phyloP scores from a whole-genome alignment of 2,329 filamentous ascomycete species.

The Phialophora macrospora region DNA sequence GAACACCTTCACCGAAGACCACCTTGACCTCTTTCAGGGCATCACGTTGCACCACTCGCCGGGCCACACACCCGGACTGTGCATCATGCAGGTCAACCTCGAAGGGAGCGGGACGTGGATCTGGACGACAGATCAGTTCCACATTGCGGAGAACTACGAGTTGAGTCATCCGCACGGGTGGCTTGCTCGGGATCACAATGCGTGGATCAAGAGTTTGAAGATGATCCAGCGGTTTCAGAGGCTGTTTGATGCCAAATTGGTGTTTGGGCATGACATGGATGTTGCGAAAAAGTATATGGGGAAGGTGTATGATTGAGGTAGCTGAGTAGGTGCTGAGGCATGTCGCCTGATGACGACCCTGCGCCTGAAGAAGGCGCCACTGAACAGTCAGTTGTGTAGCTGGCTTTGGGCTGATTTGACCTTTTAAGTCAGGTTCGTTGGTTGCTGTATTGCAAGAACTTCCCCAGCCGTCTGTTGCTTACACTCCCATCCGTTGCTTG shows the following conservation, averaged over 20 bases:
- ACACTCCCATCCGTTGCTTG: neutral
- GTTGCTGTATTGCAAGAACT: neutral
- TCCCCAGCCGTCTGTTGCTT: neutral
- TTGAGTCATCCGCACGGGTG: slow-evolving; percentile 45
- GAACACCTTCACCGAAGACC: slow-evolving; percentile 50
- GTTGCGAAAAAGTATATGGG: slow-evolving; percentile 33
- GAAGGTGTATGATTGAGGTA: slow-evolving; percentile 21
- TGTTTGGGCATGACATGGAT: slow-evolving; percentile 45
- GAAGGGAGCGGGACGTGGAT: slow-evolving; percentile 47
- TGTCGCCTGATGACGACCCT: neutral
- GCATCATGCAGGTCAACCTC: slow-evolving; percentile 47
- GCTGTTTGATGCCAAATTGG: slow-evolving; percentile 42
- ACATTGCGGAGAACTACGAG: slow-evolving; percentile 49
- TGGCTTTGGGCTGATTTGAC: neutral
- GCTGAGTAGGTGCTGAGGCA: no score
- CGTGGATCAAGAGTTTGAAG: slow-evolving; percentile 46
- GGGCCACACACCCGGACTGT: slow-evolving; percentile 47
- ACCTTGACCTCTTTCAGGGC: slow-evolving; percentile 49
- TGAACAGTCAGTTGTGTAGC: neutral
- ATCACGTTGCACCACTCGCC: slow-evolving; percentile 47
- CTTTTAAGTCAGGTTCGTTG: neutral
- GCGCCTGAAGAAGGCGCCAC: neutral
- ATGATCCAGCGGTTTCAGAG: slow-evolving; percentile 44
- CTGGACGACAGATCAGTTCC: slow-evolving; percentile 50
- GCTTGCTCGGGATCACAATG: slow-evolving; percentile 46